Percentiles rank a stretch among this genome's conserved stretches.
These are phyloP conservation scores for Chaetomiaceae sp. DNA, from an alignment of 2,329 filamentous ascomycete species.

Conservation along the genomic window DNA sequence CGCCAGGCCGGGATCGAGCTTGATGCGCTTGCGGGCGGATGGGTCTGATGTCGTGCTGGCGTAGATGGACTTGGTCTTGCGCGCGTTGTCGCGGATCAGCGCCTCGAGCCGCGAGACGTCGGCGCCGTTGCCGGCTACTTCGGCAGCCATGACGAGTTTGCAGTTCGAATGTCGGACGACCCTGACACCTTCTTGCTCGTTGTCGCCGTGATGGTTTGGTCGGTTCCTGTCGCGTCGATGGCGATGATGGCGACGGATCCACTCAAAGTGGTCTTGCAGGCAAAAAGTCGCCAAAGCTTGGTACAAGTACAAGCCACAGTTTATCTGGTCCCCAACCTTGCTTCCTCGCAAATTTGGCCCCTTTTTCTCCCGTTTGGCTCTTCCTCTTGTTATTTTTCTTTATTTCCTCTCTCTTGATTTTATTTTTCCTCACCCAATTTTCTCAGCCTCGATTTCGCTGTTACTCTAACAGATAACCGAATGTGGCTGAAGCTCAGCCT, in stretches of 20 bases:
- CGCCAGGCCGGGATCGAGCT: conserved; percentile 32
- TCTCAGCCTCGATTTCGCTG: no score
- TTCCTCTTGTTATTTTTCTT: no score
- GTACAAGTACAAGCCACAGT: no score
- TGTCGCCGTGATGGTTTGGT: background rate
- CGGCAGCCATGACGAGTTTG: conserved; percentile 27
- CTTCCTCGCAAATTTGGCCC: no score
- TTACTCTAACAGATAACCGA: no score
- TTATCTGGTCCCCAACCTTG: no score
- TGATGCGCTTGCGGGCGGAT: conserved; percentile 32
- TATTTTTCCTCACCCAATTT: no score
- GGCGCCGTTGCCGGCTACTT: conserved; percentile 28
- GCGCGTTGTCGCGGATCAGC: conserved; percentile 40
- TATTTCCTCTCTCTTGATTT: no score
- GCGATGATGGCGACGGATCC: conserved; percentile 12
- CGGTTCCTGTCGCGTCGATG: conserved; percentile 2
- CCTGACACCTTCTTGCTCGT: background rate
- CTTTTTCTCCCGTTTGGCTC: no score
- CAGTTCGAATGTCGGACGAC: background rate
- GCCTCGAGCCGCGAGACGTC: conserved; percentile 32
- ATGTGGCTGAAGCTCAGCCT: conserved; percentile 22
- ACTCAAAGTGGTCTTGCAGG: conserved; percentile 10
- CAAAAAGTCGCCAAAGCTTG: no score
- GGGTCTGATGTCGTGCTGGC: conserved; percentile 27
- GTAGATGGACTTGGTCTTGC: conserved; percentile 38